Evolutionary conservation across 441 rosid genomes (phyloP).

Genomic region (Aleurites moluccanus): DNA sequence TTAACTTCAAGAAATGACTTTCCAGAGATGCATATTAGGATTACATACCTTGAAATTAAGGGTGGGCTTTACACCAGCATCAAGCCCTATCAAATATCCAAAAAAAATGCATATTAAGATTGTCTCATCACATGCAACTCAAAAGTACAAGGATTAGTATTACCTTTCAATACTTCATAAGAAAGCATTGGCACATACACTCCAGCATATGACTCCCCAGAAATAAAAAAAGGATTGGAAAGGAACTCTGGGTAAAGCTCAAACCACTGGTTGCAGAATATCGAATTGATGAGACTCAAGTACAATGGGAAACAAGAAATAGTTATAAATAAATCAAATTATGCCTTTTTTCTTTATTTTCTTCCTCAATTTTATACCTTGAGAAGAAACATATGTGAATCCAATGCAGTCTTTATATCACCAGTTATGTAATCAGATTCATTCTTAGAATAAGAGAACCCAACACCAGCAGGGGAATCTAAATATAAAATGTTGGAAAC

Average conservation of each 20-base stretch:
- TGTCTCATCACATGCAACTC: constrained; percentile 12
- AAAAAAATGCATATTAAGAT: background rate
- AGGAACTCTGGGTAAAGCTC: constrained; percentile 74
- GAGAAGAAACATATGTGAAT: constrained; percentile 67
- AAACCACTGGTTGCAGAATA: constrained; percentile 65
- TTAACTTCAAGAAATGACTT: constrained; percentile 14
- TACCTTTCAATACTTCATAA: constrained; percentile 68
- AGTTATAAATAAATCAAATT: background rate
- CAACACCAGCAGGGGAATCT: constrained; percentile 88
- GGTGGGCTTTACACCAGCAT: constrained; percentile 48
- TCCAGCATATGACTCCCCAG: constrained; percentile 96
- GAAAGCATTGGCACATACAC: constrained; percentile 87
- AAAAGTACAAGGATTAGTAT: background rate
- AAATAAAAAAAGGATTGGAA: constrained; percentile 68
- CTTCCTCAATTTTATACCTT: constrained; percentile 38
- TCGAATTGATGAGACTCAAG: constrained; percentile 15
- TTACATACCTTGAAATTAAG: constrained; percentile 66
- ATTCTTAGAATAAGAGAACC: constrained; percentile 71
- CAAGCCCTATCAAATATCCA: constrained; percentile 35
- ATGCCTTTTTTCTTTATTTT: background rate
- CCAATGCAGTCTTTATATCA: constrained; percentile 63
- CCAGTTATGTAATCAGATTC: constrained; percentile 56
- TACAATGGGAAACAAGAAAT: constrained; percentile 15
- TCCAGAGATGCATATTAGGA: background rate
- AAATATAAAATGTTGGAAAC: constrained; percentile 74